Conservation (phyloP, 805 yeast species). For the Saturnispora sanitii region DNA sequence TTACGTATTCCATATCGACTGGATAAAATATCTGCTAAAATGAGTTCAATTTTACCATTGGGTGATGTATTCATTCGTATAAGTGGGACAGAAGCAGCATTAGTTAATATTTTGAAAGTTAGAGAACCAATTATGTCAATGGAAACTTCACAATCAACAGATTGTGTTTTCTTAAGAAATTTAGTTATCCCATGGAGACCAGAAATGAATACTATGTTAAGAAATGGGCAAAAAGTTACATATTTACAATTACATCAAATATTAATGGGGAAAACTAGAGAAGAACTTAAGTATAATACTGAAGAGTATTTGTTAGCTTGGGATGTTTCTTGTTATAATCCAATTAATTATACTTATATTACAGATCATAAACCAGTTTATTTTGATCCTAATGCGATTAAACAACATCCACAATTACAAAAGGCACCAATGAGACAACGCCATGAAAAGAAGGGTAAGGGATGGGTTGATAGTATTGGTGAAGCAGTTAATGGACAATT, state of each 20-base stretch:
- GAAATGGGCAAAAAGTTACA: slow-evolving; percentile 58
- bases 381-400: slow-evolving; percentile 26
- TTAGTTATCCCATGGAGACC: slow-evolving; percentile 73
- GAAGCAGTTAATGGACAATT: slow-evolving; percentile 17
- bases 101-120: slow-evolving; percentile 41
- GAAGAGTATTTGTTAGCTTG: slow-evolving; percentile 50
- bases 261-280: slow-evolving; percentile 69
- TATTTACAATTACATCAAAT: slow-evolving; percentile 52
- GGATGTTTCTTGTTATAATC: slow-evolving; percentile 32
- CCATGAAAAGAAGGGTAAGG: slow-evolving; percentile 5
- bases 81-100: slow-evolving; percentile 42
- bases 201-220: slow-evolving; percentile 72
- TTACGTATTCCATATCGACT: slow-evolving; percentile 35
- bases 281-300: slow-evolving; percentile 28
- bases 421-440: slow-evolving; percentile 14
- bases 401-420: slow-evolving; percentile 21
- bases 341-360: slow-evolving; percentile 23
- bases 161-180: slow-evolving; percentile 59
- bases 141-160: slow-evolving; percentile 29
- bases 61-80: slow-evolving; percentile 50
- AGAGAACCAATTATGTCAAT: slow-evolving; percentile 26
- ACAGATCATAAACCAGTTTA: slow-evolving; percentile 23
- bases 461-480: slow-evolving; percentile 11
- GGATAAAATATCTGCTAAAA: slow-evolving; percentile 31
- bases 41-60: slow-evolving; percentile 33